phyloP scores from a whole-genome alignment of 2,329 filamentous ascomycete species.

The Phyllosticta citribraziliensis region DNA sequence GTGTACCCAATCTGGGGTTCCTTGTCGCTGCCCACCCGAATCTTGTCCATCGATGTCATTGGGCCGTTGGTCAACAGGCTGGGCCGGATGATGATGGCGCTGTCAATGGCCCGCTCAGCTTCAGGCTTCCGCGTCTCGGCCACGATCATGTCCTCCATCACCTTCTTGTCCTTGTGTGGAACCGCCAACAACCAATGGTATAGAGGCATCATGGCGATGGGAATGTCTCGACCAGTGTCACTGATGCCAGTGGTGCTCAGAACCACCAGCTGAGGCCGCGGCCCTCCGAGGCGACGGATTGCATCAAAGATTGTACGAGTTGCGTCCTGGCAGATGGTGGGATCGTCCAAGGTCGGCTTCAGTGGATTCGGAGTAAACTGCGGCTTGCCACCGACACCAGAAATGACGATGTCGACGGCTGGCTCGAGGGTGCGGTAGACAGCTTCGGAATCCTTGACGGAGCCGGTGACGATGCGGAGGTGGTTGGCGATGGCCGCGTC shows the following conservation, averaged over 20 bases:
- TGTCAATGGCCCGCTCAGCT: slow-evolving; percentile 18
- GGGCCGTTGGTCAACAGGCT: slow-evolving; percentile 27
- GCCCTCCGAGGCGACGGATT: slow-evolving; percentile 12
- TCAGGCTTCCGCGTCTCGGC: slow-evolving; percentile 14
- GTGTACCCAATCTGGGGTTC: slow-evolving; percentile 29
- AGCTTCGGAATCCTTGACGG: slow-evolving; percentile 29
- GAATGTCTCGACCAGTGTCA: slow-evolving; percentile 26
- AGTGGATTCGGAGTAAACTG: slow-evolving; percentile 15
- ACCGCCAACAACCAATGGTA: slow-evolving; percentile 27
- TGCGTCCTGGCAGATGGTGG: slow-evolving; percentile 25
- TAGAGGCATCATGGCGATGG: slow-evolving; percentile 20
- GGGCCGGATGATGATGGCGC: slow-evolving; percentile 24
- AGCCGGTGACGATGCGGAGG: slow-evolving; percentile 40
- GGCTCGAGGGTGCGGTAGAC: slow-evolving; percentile 12
- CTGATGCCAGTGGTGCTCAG: slow-evolving; percentile 32
- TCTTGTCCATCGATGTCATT: slow-evolving; percentile 17
- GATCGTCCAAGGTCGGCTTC: slow-evolving; percentile 23
- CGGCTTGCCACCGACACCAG: slow-evolving; percentile 36
- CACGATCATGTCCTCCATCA: slow-evolving; percentile 24
- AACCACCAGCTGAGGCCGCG: slow-evolving; percentile 17
- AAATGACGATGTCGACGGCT: slow-evolving; percentile 36
- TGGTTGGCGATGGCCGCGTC: slow-evolving; percentile 24
- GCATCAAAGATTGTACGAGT: slow-evolving; percentile 23
- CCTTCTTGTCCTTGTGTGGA: slow-evolving; percentile 32
- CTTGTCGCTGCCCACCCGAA: slow-evolving; percentile 26